A percentile compares a stretch with the other conserved stretches of the same genome.
Evolutionary conservation across 2,329 filamentous ascomycete species (phyloP).

Genomic region (Onygenales sp.): DNA sequence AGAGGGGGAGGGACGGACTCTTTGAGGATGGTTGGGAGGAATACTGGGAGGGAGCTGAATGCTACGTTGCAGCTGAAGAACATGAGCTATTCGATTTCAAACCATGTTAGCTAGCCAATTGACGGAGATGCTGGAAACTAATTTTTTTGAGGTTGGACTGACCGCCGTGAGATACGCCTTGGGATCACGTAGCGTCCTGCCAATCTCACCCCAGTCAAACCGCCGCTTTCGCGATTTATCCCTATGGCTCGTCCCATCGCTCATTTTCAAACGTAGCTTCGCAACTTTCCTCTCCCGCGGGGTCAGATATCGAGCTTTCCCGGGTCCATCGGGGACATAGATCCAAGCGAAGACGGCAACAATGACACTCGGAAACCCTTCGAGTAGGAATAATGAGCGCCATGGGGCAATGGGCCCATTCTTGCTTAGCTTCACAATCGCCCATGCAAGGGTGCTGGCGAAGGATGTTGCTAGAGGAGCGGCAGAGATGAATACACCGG

Average conservation of each 20-base stretch:
- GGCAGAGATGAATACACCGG: slow-evolving; percentile 76
- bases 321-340: slow-evolving; percentile 66
- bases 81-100: slow-evolving; percentile 44
- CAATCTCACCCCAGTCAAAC: slow-evolving; percentile 48
- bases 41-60: slow-evolving; percentile 79
- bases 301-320: slow-evolving; percentile 54
- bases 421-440: slow-evolving; percentile 61
- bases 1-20: slow-evolving; percentile 30
- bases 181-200: slow-evolving; percentile 53
- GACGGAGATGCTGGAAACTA: background rate
- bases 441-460: slow-evolving; percentile 66
- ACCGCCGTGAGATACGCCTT: slow-evolving; percentile 64
- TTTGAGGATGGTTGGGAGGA: slow-evolving; percentile 69
- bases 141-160: slow-evolving; percentile 13
- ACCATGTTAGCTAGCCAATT: background rate
- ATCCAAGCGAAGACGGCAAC: slow-evolving; percentile 65
- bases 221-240: slow-evolving; percentile 25
- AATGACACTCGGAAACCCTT: slow-evolving; percentile 75
- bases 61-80: slow-evolving; percentile 84
- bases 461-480: slow-evolving; percentile 55
- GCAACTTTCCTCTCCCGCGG: slow-evolving; percentile 60
- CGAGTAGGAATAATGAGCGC: slow-evolving; percentile 75
- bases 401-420: slow-evolving; percentile 64
- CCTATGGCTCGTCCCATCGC: slow-evolving; percentile 25
- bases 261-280: slow-evolving; percentile 53